A percentile compares a stretch with the other conserved stretches of the same genome.
Evolutionary conservation across 2,329 filamentous ascomycete species (phyloP).

Genomic region (Penicillium sp.): DNA sequence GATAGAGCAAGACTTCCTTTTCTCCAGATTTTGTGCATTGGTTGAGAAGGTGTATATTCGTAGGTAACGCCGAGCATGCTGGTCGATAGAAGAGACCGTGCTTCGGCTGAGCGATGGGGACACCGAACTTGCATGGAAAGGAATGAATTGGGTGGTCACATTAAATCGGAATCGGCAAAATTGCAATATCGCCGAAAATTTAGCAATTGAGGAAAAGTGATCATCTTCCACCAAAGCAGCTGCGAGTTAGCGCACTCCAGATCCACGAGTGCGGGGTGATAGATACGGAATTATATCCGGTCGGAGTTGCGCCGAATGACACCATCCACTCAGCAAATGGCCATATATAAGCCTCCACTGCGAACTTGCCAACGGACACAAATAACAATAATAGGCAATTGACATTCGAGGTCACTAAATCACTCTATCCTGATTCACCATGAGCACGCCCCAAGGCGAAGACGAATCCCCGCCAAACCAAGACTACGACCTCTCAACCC

Average conservation of each 20-base stretch:
- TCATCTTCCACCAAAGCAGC: background rate
- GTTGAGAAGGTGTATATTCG: no score
- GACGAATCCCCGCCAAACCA: constrained; percentile 12
- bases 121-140: background rate
- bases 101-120: background rate
- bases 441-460: background rate
- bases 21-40: background rate
- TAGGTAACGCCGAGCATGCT: no score
- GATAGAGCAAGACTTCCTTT: background rate
- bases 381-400: background rate
- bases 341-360: constrained; percentile 18
- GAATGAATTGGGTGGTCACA: background rate
- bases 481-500: constrained; percentile 62
- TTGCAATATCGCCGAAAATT: background rate
- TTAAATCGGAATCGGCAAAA: background rate
- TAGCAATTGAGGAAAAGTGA: background rate
- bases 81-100: background rate
- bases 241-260: background rate
- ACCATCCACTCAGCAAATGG: constrained; percentile 23
- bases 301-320: constrained; percentile 28
- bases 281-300: constrained; percentile 26
- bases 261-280: background rate
- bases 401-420: background rate
- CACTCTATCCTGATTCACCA: background rate
- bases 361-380: background rate